Conservation (phyloP, 352 stramenopile genomes). For the Phytophthora quininea region DNA sequence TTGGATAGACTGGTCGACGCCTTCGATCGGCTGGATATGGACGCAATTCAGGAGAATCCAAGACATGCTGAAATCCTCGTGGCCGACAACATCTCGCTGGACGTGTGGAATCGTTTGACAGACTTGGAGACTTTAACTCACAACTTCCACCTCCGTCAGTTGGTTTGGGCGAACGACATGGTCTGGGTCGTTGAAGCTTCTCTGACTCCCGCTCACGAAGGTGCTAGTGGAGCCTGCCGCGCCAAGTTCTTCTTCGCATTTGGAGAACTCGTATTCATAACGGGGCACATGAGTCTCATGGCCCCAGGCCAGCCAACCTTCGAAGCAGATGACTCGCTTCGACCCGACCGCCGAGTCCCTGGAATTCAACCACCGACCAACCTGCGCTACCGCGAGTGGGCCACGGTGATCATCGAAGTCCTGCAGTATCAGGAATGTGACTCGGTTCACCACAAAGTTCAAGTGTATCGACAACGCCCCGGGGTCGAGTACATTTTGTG, state of each 20-base stretch:
- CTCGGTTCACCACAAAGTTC: neutral
- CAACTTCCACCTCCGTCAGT: neutral
- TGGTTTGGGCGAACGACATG: neutral
- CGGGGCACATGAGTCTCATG: no score
- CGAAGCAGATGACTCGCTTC: no score
- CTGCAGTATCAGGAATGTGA: neutral
- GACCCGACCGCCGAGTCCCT: neutral
- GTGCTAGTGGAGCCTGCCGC: no score
- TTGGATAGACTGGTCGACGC: no score
- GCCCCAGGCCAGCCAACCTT: no score
- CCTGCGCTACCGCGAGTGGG: neutral
- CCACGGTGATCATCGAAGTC: neutral
- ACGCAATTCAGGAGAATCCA: no score
- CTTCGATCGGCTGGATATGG: no score
- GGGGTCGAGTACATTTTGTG: constrained; percentile 1
- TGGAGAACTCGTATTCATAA: no score
- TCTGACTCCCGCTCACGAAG: no score
- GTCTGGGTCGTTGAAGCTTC: neutral
- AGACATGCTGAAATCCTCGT: neutral
- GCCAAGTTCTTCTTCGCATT: no score
- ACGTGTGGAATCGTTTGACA: neutral
- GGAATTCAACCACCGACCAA: neutral
- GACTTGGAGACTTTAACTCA: neutral
- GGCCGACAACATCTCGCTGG: neutral
- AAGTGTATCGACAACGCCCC: neutral